Evolutionary conservation across 78 protist species (phyloP), one percentile per base, ranked within the genome.

Genomic region (Pelomyxa schiedti): DNA sequence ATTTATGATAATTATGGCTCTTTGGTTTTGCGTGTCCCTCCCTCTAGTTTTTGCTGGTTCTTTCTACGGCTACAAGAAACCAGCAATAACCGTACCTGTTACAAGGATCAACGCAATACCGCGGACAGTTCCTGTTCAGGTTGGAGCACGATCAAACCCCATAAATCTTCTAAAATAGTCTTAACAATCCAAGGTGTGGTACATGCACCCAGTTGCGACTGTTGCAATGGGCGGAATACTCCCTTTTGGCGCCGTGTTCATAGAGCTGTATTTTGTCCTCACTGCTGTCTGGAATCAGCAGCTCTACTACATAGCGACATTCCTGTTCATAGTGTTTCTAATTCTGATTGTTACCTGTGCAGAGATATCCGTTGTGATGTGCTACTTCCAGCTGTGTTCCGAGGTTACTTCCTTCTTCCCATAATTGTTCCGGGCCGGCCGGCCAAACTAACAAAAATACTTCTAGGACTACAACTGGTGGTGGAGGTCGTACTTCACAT

Each of bases 221-320:
- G 43, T 93, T 4, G 79, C 92, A 29, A 77, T 95, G 65, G 96
- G 95, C 39, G 97, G 97, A 39, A 69, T 94, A 37, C 78, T 96
- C 43, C 98, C 99, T 37, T 96, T 94, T 72, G 96, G 92, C 24
- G 94, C 95, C 36, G 91, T 91, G 37, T 94, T 94, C 42, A 88
- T 95, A 42, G 98, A 96, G 84, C 86, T 96, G 65, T 88, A 74
- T 81, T 95, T 94, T 81, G 89, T 96, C 81, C 42, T 95, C 35
- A 39, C 85, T 28, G 71, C 93, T 16, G 58, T 95, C 38, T 95
- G 97, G 96, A 79, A 65, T 39, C 88, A 89, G 72, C 84, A 79
- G 81, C 47, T 93, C 75, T 94, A 95, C 90, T 95, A 94, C 88
- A 74, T 96, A 72, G 93, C 93, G 40, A 94, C 96, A 39, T 92